These are phyloP conservation scores for Endotrypanum monterogeii DNA, from an alignment of 208 protist genomes.

Conservation along the genomic window DNA sequence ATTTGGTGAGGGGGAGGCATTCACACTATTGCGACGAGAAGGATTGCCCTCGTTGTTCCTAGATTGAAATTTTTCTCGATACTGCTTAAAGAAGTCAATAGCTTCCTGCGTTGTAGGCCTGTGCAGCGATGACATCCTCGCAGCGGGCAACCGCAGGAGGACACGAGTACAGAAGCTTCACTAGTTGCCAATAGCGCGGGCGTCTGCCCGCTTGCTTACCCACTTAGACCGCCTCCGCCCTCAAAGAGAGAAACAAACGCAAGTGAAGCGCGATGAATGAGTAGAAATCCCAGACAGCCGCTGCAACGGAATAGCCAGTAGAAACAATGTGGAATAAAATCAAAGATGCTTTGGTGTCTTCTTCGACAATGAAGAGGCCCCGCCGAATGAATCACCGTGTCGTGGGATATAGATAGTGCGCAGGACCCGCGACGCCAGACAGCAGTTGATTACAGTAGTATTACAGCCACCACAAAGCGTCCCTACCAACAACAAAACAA, in stretches of 20 bases:
- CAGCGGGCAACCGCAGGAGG: neutral
- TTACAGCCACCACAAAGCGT: neutral
- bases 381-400: neutral
- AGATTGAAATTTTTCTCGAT: slow-evolving; percentile 23
- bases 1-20: slow-evolving; percentile 12
- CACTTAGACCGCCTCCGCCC: no score
- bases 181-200: neutral
- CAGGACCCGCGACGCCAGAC: neutral
- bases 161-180: neutral
- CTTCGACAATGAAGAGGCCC: neutral
- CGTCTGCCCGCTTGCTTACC: neutral
- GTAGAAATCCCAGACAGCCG: neutral
- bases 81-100: slow-evolving; percentile 35
- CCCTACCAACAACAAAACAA: neutral
- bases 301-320: neutral
- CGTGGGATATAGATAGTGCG: neutral
- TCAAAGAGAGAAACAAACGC: neutral
- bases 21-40: slow-evolving; percentile 28
- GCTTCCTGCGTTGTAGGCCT: slow-evolving; percentile 34
- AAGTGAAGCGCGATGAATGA: neutral
- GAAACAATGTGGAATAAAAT: neutral
- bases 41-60: slow-evolving; percentile 15
- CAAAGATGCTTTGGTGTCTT: neutral
- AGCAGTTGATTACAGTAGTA: neutral
- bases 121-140: slow-evolving; percentile 16